A percentile compares a stretch with the other conserved stretches of the same genome.
These are phyloP conservation scores for Polygonum maritimum DNA, from an alignment of 148 eudicot genomes.

Conservation along the genomic window DNA sequence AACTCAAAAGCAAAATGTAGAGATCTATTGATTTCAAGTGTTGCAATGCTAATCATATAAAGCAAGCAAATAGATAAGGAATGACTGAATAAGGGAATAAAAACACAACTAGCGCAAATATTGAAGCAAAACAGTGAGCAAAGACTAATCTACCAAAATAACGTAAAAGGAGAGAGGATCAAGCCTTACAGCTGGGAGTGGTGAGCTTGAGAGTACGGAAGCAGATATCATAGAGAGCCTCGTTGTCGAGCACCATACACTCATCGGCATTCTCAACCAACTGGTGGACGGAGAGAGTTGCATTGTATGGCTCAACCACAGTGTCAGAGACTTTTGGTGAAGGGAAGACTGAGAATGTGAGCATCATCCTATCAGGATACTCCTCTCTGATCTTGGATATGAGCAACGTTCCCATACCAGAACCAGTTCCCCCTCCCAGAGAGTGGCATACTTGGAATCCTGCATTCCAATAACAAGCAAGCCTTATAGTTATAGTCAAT, in stretches of 20 bases:
- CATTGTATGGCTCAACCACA: constrained; percentile 55
- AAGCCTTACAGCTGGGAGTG: constrained; percentile 47
- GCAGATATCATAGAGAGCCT: constrained; percentile 53
- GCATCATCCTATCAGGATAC: constrained; percentile 54
- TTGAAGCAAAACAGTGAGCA: too few species aligned
- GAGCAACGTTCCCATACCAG: constrained; percentile 50
- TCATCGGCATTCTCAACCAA: constrained; percentile 53
- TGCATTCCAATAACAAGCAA: constrained; percentile 2
- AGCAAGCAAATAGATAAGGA: background rate
- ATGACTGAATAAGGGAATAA: too few species aligned
- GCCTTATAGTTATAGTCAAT: too few species aligned
- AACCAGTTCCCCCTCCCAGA: constrained; percentile 53
- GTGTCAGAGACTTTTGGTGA: constrained; percentile 55
- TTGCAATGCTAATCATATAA: background rate
- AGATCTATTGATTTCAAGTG: too few species aligned
- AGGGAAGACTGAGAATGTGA: constrained; percentile 52
- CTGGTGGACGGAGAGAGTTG: constrained; percentile 50
- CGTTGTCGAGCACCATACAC: constrained; percentile 52
- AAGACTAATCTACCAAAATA: background rate
- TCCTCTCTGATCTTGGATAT: constrained; percentile 52
- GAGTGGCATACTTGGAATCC: constrained; percentile 58
- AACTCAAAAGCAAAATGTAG: background rate
- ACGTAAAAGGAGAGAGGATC: background rate
- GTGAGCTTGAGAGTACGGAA: constrained; percentile 55
- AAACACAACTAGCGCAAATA: too few species aligned